Conservation (phyloP, 2,329 filamentous ascomycete genomes). For the Pleoardoris graminearum region DNA sequence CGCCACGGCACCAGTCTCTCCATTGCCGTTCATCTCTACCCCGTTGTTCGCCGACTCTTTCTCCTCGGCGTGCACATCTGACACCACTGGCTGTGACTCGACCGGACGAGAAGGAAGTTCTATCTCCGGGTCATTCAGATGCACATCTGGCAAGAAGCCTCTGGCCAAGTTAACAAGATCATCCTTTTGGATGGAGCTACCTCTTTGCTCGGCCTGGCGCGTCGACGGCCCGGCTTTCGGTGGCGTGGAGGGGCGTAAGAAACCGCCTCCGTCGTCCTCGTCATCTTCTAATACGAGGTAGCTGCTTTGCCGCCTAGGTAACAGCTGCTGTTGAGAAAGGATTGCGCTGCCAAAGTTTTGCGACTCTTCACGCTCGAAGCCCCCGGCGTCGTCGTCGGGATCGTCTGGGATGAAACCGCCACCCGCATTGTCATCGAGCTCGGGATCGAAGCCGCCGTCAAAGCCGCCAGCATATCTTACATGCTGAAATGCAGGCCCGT, state of each 20-base stretch:
- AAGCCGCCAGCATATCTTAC: slow-evolving; percentile 21
- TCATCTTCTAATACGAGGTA: slow-evolving; percentile 32
- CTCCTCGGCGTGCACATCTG: not conserved
- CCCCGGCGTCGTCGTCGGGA: slow-evolving; percentile 19
- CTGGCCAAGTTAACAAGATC: slow-evolving; percentile 15
- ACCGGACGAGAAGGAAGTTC: not conserved
- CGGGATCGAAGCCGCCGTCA: slow-evolving; percentile 21
- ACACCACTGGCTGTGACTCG: not conserved
- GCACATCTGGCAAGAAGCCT: slow-evolving; percentile 3
- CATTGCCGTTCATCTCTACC: not conserved
- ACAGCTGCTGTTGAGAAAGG: slow-evolving; percentile 33
- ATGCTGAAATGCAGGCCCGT: slow-evolving; percentile 12
- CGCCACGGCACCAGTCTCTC: not conserved
- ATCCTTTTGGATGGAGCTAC: slow-evolving; percentile 50
- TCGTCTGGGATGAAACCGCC: slow-evolving; percentile 18
- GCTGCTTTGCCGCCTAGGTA: slow-evolving; percentile 26
- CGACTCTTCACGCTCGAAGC: slow-evolving; percentile 25
- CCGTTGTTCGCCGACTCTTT: not conserved
- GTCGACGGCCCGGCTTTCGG: slow-evolving; percentile 2
- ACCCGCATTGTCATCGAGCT: not conserved
- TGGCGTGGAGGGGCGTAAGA: slow-evolving; percentile 20
- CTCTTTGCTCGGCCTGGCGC: not conserved
- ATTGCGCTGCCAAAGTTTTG: slow-evolving; percentile 41
- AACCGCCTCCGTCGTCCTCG: slow-evolving; percentile 22
- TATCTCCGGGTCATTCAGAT: not conserved